Base-by-base conservation (phyloP, 1,284 basidiomycete species). In the Ganoderma leucocontextum region DNA sequence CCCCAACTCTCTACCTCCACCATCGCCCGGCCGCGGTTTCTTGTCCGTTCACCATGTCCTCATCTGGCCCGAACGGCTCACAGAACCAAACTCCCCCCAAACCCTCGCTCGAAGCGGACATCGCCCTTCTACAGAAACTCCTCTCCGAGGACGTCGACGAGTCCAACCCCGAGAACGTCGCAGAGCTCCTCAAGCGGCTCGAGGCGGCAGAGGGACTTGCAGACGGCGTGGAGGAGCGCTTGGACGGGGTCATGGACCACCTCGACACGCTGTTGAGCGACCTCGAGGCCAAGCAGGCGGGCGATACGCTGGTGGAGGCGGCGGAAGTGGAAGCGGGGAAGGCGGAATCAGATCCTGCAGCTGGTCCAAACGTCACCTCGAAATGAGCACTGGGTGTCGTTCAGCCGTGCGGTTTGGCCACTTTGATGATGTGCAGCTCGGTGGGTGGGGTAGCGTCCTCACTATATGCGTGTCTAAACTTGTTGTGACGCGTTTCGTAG, bases 131-230 rank as follows among this genome's bases (percentile, higher is more conserved):
- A 41, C 73, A 75, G 22, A 74, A 78, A 29, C 74, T 86, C 8
- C 73, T 86, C 2, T 76, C 77, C 4, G 79, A 82, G 58, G 75
- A 80, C 62, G 76, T 77, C 33, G 72, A 76, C 39, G 75, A 67
- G 9, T 78, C 78, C n/a, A 75, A 76, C 33, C 82, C 82, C 25
- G 80, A 82, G 42, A 73, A 77, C 47, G 72, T 79, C 52, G 72
- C 63, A 39, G 78, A 78, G 66, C 75, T 91, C 44, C 78, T 91
- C 49, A 77, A 80, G 59, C 81, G 81, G 52, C 78, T 92, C 35
- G 85, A 89, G 42, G 77, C 76, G 15, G 89, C 89, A 15, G 82
- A 89, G 64, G 84, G 82, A 17, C 76, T 91, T 69, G 89, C 90
- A 7, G 76, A 80, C 33, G 87, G 83, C 4, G 82, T 92, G 58